Conservation (phyloP, 768 basidiomycete species). For the Tricholoma bakamatsutake region DNA sequence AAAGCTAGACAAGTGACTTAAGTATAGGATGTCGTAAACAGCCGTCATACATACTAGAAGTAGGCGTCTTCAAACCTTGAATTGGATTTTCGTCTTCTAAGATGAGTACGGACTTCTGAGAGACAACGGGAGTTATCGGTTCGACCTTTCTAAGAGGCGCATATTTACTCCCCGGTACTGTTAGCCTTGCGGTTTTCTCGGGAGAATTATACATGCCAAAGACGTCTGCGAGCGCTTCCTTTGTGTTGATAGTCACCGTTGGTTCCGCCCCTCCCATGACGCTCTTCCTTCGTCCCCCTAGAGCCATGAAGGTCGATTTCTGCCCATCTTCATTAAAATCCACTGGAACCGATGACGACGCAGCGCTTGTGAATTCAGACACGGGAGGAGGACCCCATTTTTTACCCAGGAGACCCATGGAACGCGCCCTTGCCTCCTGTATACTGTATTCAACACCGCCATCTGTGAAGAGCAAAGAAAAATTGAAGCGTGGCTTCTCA, state of each 20-base stretch:
- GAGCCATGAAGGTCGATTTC: conserved; percentile 35
- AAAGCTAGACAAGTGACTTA: conserved; percentile 37
- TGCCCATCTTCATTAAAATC: conserved; percentile 59
- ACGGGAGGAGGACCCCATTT: conserved; percentile 71
- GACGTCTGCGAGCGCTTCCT: conserved; percentile 89
- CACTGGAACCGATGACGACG: conserved; percentile 34
- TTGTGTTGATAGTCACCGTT: conserved; percentile 95
- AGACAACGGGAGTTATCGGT: conserved; percentile 41
- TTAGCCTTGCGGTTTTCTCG: conserved; percentile 58
- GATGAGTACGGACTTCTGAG: conserved; percentile 25
- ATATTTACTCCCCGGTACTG: conserved; percentile 62
- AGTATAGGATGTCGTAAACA: conserved; percentile 8
- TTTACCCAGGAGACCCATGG: conserved; percentile 79
- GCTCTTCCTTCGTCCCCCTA: conserved; percentile 36
- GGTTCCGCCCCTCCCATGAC: conserved; percentile 52
- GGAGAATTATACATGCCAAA: conserved; percentile 96
- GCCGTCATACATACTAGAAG: conserved; percentile 20
- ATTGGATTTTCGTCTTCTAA: conserved; percentile 37
- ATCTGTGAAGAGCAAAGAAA: conserved; percentile 67
- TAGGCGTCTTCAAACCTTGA: conserved; percentile 33
- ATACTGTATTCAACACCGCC: conserved; percentile 79
- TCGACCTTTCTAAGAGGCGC: conserved; percentile 67
- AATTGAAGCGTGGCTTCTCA: conserved; percentile 65
- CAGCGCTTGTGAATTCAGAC: conserved; percentile 29
- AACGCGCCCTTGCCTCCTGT: conserved; percentile 76